Conservation (phyloP, 139 green algal genomes). For the Picocystis salinarum region DNA sequence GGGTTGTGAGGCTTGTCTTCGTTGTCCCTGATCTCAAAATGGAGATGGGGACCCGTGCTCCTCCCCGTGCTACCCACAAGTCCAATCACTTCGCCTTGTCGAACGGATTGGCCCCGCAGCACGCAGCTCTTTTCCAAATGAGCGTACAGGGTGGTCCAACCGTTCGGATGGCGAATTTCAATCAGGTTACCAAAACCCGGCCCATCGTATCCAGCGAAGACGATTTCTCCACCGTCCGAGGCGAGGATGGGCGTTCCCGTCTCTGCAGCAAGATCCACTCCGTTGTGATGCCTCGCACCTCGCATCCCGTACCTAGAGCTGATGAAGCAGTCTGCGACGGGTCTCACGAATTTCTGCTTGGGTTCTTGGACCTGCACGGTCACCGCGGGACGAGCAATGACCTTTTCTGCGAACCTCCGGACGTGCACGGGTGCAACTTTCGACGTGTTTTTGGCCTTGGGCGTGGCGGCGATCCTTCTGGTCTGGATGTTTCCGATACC, state of each 20-base stretch:
- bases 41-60: slow-evolving; percentile 6
- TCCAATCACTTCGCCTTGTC: slow-evolving; percentile 1
- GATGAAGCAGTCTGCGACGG: slow-evolving; percentile 2
- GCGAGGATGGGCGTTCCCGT: slow-evolving; percentile 8
- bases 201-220: slow-evolving; percentile 1
- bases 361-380: too few species aligned
- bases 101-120: slow-evolving; percentile 4
- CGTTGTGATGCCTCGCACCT: slow-evolving; percentile 5
- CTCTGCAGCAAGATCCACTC: slow-evolving; percentile 7
- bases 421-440: too few species aligned
- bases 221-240: slow-evolving; percentile 5
- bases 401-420: too few species aligned
- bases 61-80: slow-evolving; percentile 4
- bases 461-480: too few species aligned
- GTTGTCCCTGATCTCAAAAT: slow-evolving; percentile 10
- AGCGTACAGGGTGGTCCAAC: slow-evolving; percentile 12
- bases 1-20: slow-evolving; percentile 3
- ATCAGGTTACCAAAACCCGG: slow-evolving; percentile 15
- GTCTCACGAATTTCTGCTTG: not conserved
- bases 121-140: slow-evolving; percentile 13
- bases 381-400: too few species aligned
- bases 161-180: slow-evolving; percentile 11
- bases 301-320: slow-evolving; percentile 5
- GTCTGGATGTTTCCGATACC: too few species aligned
- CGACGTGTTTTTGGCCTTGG: too few species aligned